Evolutionary conservation across 2,329 filamentous ascomycete genomes (phyloP).

Genomic region (Bipolaris cookei): DNA sequence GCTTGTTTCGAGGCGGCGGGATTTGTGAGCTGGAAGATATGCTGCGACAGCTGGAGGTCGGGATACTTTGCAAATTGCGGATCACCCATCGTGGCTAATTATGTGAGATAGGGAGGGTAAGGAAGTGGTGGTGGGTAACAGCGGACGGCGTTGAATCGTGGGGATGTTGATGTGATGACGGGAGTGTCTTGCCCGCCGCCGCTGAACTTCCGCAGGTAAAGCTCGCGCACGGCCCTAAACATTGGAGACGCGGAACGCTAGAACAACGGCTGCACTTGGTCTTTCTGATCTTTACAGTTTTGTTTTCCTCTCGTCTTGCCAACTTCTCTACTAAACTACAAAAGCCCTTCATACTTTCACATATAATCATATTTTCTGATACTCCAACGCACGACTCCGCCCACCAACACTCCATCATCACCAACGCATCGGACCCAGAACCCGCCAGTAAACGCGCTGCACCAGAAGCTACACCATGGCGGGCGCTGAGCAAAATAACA

Average conservation of each 20-base stretch:
- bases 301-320: neutral
- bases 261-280: conserved; percentile 1
- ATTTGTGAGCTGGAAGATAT: conserved; percentile 87
- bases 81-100: conserved; percentile 66
- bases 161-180: conserved; percentile 23
- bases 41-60: conserved; percentile 78
- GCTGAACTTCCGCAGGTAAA: conserved; percentile 17
- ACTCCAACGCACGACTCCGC: neutral
- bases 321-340: neutral
- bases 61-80: conserved; percentile 87
- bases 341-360: neutral
- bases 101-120: conserved; percentile 8
- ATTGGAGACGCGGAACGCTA: conserved; percentile 9
- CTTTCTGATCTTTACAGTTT: neutral
- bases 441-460: conserved; percentile 6
- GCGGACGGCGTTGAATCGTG: conserved; percentile 13
- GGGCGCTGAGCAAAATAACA: conserved; percentile 29
- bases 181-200: conserved; percentile 21
- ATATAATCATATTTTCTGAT: neutral
- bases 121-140: conserved; percentile 10
- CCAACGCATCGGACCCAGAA: conserved; percentile 8
- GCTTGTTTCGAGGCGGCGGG: conserved; percentile 69
- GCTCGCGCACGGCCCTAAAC: conserved; percentile 17
- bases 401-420: neutral
- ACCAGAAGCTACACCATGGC: conserved; percentile 25